A percentile compares a stretch with the other conserved stretches of the same genome.
phyloP scores from a whole-genome alignment of 495 filamentous ascomycete genomes.

The Hypoxylon fuscum region DNA sequence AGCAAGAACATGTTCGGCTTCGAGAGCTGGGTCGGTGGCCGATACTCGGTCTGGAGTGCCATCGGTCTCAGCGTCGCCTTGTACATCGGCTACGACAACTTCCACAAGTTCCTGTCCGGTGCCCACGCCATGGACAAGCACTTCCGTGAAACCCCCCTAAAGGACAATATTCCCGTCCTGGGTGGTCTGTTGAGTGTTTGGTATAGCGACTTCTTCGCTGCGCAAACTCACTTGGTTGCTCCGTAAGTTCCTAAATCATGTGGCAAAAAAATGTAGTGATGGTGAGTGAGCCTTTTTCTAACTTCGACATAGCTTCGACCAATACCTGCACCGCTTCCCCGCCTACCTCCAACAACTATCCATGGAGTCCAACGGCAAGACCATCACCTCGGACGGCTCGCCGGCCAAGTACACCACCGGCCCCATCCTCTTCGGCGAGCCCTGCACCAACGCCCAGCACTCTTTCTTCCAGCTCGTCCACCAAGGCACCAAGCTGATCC shows the following conservation, averaged over 20 bases:
- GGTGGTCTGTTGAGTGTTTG: conserved; percentile 94
- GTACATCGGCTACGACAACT: conserved; percentile 97
- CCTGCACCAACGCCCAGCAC: conserved; percentile 98
- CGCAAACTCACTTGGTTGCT: conserved; percentile 95
- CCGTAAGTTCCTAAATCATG: conserved; percentile 62
- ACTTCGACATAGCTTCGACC: conserved; percentile 75
- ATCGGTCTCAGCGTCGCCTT: conserved; percentile 94
- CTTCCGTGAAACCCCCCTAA: conserved; percentile 88
- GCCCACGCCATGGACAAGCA: conserved; percentile 98
- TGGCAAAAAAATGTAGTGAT: not conserved
- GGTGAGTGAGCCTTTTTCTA: conserved; percentile 23
- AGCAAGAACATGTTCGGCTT: conserved; percentile 99
- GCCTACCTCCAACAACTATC: conserved; percentile 98
- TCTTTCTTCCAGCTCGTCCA: conserved; percentile 99
- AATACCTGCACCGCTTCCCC: conserved; percentile 98
- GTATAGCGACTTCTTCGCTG: conserved; percentile 98
- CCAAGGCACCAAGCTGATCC: conserved; percentile 98
- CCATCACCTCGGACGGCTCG: conserved; percentile 87
- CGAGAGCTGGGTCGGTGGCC: conserved; percentile 96
- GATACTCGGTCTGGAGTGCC: conserved; percentile 98
- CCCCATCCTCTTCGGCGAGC: conserved; percentile 94
- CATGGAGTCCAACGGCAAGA: conserved; percentile 99
- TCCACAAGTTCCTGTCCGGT: conserved; percentile 94
- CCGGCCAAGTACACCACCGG: conserved; percentile 97
- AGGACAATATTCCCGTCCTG: conserved; percentile 93